Evolutionary conservation across 1,139 yeast genomes (phyloP).

Genomic region (Candida smagusa): DNA sequence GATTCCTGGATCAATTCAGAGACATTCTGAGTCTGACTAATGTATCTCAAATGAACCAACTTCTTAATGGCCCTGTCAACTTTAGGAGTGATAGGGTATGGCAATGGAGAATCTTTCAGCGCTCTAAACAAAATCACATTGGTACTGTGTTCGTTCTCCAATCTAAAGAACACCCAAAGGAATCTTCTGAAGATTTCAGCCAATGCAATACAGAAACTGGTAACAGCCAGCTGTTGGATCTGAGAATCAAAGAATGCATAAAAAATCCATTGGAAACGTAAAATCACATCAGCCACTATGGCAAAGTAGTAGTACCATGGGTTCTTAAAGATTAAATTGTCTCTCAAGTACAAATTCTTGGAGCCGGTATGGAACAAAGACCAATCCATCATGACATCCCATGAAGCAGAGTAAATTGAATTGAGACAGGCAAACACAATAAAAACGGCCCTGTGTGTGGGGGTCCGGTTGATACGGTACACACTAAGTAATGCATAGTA

Average conservation of each 20-base stretch:
- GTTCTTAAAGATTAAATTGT: constrained; percentile 60
- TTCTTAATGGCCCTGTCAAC: constrained; percentile 41
- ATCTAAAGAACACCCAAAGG: constrained; percentile 86
- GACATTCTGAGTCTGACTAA: not conserved
- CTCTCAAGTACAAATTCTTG: constrained; percentile 59
- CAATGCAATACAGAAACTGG: constrained; percentile 78
- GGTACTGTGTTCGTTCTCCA: constrained; percentile 94
- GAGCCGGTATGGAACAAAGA: constrained; percentile 71
- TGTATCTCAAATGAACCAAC: constrained; percentile 36
- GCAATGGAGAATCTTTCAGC: constrained; percentile 80
- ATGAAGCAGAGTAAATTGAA: constrained; percentile 63
- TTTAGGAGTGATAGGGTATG: constrained; percentile 52
- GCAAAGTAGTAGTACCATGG: constrained; percentile 69
- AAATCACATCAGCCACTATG: constrained; percentile 64
- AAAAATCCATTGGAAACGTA: constrained; percentile 90
- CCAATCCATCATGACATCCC: constrained; percentile 98
- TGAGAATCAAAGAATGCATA: constrained; percentile 70
- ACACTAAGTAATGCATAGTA: constrained; percentile 77
- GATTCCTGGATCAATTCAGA: constrained; percentile 1
- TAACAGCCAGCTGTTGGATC: constrained; percentile 86
- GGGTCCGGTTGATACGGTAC: constrained; percentile 61
- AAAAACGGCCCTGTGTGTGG: constrained; percentile 51
- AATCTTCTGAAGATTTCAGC: constrained; percentile 82
- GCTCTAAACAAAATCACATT: constrained; percentile 84
- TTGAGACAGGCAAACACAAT: constrained; percentile 74